A percentile compares a stretch with the other conserved stretches of the same genome.
Evolutionary conservation across 352 stramenopile genomes (phyloP).

Genomic region (Blastocystis sp.): DNA sequence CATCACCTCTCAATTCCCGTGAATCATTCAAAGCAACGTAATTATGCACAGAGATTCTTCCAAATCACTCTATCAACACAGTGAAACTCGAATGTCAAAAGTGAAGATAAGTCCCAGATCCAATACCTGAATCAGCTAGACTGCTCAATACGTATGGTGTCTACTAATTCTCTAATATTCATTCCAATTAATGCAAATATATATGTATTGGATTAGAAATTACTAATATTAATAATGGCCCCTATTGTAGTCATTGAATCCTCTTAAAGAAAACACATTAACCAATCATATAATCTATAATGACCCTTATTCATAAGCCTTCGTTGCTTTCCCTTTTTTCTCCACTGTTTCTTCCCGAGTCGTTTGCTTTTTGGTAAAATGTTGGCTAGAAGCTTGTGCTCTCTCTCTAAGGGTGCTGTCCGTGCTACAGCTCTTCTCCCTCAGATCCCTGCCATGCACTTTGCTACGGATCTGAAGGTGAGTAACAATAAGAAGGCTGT

Average conservation of each 20-base stretch:
- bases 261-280: no score
- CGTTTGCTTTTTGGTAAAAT: constrained; percentile 42
- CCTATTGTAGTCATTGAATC: no score
- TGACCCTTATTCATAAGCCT: neutral
- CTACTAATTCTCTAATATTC: no score
- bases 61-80: no score
- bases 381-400: constrained; percentile 35
- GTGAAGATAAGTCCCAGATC: no score
- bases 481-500: constrained; percentile 22
- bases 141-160: no score
- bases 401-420: constrained; percentile 15
- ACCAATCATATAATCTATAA: neutral
- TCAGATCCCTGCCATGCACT: constrained; percentile 48
- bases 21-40: neutral
- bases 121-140: no score
- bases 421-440: neutral
- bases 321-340: constrained; percentile 12
- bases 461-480: neutral
- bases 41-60: neutral
- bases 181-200: no score
- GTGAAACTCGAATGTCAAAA: no score
- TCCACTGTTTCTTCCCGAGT: neutral
- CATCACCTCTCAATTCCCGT: neutral
- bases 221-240: no score
- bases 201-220: no score